A percentile compares a stretch with the other conserved stretches of the same genome.
These are phyloP conservation scores for Coniella lustricola DNA, from an alignment of 2,329 filamentous ascomycete species.

Conservation along the genomic window DNA sequence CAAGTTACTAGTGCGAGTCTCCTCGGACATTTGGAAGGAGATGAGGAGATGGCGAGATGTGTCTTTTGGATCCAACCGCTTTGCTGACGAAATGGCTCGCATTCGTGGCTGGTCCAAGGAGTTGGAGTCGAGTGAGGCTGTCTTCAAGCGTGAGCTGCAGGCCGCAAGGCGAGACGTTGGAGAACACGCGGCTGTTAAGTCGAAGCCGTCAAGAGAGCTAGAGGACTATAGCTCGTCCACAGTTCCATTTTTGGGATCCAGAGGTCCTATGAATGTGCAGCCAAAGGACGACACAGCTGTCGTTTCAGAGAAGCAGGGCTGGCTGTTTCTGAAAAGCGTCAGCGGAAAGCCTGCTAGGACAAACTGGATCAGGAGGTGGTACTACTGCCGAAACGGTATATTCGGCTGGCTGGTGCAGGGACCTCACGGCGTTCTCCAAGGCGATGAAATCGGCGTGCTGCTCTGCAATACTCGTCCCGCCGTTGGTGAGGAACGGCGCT, in stretches of 20 bases:
- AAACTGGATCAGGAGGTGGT: constrained; percentile 89
- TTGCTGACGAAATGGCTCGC: constrained; percentile 77
- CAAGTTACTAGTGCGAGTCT: constrained; percentile 76
- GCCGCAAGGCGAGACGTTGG: constrained; percentile 75
- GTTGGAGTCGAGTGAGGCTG: constrained; percentile 81
- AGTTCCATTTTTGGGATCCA: constrained; percentile 75
- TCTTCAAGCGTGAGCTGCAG: constrained; percentile 76
- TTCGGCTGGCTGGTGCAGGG: constrained; percentile 92
- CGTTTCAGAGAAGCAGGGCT: constrained; percentile 80
- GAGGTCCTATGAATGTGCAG: constrained; percentile 58
- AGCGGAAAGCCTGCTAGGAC: constrained; percentile 84
- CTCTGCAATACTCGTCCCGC: constrained; percentile 90
- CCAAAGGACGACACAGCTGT: constrained; percentile 42
- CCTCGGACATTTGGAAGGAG: constrained; percentile 82
- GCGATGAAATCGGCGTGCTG: constrained; percentile 90
- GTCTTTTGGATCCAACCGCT: constrained; percentile 57
- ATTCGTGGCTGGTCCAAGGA: constrained; percentile 89
- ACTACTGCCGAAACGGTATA: constrained; percentile 90
- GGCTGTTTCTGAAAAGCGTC: constrained; percentile 77
- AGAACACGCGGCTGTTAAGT: constrained; percentile 61
- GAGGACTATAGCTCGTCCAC: constrained; percentile 90
- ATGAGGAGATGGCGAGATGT: constrained; percentile 66
- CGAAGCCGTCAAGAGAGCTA: constrained; percentile 80
- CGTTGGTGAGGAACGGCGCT: constrained; percentile 85
- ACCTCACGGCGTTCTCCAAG: constrained; percentile 81